Evolutionary conservation across 768 basidiomycete genomes (phyloP).

Genomic region (Mycena capillaripes): DNA sequence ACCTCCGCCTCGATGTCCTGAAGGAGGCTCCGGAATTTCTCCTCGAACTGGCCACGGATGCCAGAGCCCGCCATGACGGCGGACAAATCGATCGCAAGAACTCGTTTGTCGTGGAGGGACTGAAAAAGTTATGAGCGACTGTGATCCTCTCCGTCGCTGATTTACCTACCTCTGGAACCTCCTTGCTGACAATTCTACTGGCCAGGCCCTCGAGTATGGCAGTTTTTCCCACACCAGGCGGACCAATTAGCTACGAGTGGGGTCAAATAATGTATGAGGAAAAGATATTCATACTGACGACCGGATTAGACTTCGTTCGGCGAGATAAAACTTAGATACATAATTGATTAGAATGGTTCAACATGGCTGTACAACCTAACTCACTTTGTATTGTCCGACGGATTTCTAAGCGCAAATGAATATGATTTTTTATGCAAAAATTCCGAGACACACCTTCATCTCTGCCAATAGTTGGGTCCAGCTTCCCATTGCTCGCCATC

Average conservation of each 20-base stretch:
- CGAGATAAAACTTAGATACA: conserved; percentile 77
- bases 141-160: neutral
- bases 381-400: conserved; percentile 91
- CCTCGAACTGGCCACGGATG: conserved; percentile 93
- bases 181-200: conserved; percentile 86
- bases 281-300: conserved; percentile 62
- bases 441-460: conserved; percentile 72
- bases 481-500: conserved; percentile 84
- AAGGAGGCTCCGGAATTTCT: conserved; percentile 93
- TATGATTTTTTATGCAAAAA: neutral
- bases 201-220: conserved; percentile 94
- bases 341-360: neutral
- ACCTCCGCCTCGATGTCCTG: conserved; percentile 91
- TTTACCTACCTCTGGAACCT: conserved; percentile 87
- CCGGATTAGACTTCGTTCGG: conserved; percentile 93
- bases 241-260: conserved; percentile 74
- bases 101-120: conserved; percentile 91
- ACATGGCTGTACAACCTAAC: conserved; percentile 38
- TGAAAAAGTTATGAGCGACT: conserved; percentile 41
- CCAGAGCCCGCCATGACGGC: conserved; percentile 92
- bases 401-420: conserved; percentile 67
- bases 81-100: conserved; percentile 87
- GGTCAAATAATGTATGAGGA: neutral
- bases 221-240: conserved; percentile 94
- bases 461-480: conserved; percentile 92